Evolutionary conservation across 495 filamentous ascomycete species (phyloP).

Genomic region (Beverwykella pulmonaria): DNA sequence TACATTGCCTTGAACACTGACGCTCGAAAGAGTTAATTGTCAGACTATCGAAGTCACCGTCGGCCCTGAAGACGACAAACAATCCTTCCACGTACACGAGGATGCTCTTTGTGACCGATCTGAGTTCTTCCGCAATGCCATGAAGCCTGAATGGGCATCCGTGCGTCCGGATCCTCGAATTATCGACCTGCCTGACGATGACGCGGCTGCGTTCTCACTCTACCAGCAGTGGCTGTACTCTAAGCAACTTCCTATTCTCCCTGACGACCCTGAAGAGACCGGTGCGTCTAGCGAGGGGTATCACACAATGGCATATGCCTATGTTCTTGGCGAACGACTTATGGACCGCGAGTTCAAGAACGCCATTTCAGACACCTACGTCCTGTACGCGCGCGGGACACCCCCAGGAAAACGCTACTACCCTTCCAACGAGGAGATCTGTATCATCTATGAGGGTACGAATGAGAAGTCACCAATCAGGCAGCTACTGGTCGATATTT

Average conservation of each 20-base stretch:
- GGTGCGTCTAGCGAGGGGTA: not conserved
- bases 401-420: constrained; percentile 5
- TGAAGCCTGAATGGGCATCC: constrained; percentile 26
- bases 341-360: constrained; percentile 27
- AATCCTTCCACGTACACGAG: constrained; percentile 26
- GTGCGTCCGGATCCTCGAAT: constrained; percentile 4
- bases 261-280: not conserved
- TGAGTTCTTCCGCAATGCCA: constrained; percentile 24
- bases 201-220: constrained; percentile 23
- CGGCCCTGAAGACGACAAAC: constrained; percentile 1
- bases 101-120: constrained; percentile 19
- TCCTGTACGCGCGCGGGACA: constrained; percentile 18
- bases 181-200: constrained; percentile 23
- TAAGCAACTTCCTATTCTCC: constrained; percentile 17
- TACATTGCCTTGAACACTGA: not conserved
- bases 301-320: constrained; percentile 26
- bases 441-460: constrained; percentile 28
- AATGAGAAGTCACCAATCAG: constrained; percentile 6
- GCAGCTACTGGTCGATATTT: constrained; percentile 28
- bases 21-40: not conserved
- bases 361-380: constrained; percentile 19
- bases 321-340: constrained; percentile 25
- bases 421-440: constrained; percentile 25
- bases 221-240: constrained; percentile 32
- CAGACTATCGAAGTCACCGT: constrained; percentile 12